These are phyloP conservation scores for Rosa lucieae DNA, from an alignment of 306 rosid species.

Conservation along the genomic window DNA sequence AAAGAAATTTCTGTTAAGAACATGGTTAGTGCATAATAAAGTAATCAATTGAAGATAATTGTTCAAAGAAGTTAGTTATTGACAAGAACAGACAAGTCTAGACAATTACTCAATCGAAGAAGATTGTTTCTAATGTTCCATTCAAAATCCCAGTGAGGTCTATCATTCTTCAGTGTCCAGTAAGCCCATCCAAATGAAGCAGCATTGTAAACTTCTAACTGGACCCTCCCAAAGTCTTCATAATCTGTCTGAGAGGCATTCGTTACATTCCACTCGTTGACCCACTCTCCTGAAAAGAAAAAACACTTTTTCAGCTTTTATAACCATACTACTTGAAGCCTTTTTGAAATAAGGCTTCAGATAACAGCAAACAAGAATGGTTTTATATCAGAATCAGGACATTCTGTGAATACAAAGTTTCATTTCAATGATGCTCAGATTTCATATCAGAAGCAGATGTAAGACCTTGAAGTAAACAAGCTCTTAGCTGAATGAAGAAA, in stretches of 20 bases:
- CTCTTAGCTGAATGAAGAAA: background rate
- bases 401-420: background rate
- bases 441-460: background rate
- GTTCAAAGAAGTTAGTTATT: background rate
- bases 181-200: slow-evolving; percentile 92
- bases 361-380: slow-evolving; percentile 3
- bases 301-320: slow-evolving; percentile 12
- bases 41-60: background rate
- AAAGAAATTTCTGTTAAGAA: background rate
- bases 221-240: slow-evolving; percentile 70
- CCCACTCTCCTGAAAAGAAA: slow-evolving; percentile 51
- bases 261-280: slow-evolving; percentile 53
- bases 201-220: slow-evolving; percentile 65
- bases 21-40: background rate
- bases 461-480: slow-evolving; percentile 4
- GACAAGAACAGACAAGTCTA: slow-evolving; percentile 11
- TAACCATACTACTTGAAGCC: background rate
- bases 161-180: slow-evolving; percentile 80
- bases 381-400: background rate
- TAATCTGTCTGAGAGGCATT: slow-evolving; percentile 62
- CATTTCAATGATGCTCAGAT: background rate
- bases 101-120: slow-evolving; percentile 64
- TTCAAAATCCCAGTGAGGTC: slow-evolving; percentile 84
- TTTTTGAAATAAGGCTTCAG: background rate
- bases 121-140: slow-evolving; percentile 73